Evolutionary conservation across 2,329 filamentous ascomycete genomes (phyloP).

Genomic region (Aaosphaeria pasadenensis): DNA sequence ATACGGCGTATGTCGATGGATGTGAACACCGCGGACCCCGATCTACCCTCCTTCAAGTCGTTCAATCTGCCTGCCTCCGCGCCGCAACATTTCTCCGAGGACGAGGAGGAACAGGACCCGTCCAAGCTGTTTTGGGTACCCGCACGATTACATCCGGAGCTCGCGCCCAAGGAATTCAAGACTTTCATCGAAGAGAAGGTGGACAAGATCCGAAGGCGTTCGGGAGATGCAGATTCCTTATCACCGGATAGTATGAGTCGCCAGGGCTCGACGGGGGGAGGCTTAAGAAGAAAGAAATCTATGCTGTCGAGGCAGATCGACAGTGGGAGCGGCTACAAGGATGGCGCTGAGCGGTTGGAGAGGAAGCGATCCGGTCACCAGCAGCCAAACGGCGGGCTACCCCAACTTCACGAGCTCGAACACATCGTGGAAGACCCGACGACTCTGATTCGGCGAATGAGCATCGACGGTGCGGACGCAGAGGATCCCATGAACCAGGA

Average conservation of each 20-base stretch:
- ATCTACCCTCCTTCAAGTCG: conserved; percentile 68
- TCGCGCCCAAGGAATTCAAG: conserved; percentile 95
- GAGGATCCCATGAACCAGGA: conserved; percentile 58
- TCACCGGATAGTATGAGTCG: conserved; percentile 55
- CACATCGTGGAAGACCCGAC: conserved; percentile 78
- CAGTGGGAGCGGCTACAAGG: conserved; percentile 69
- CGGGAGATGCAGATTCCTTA: conserved; percentile 64
- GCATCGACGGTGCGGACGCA: conserved; percentile 45
- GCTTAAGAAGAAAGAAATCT: conserved; percentile 83
- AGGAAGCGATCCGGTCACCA: conserved; percentile 62
- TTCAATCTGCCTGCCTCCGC: conserved; percentile 64
- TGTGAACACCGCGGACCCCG: conserved; percentile 67
- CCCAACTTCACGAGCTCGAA: conserved; percentile 66
- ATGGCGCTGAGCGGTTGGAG: conserved; percentile 78
- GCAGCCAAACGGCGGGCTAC: conserved; percentile 47
- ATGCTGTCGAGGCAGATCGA: conserved; percentile 94
- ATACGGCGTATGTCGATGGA: conserved; percentile 94
- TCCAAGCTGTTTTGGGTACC: conserved; percentile 94
- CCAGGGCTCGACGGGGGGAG: conserved; percentile 51
- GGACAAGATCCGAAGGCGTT: conserved; percentile 81
- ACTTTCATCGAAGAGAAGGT: conserved; percentile 93
- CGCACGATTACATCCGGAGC: conserved; percentile 86
- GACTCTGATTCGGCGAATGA: conserved; percentile 68
- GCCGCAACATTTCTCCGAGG: conserved; percentile 65
- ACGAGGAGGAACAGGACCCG: conserved; percentile 84